phyloP scores from a whole-genome alignment of 805 yeast genomes.

The Maudiozyma serrabonitensis region DNA sequence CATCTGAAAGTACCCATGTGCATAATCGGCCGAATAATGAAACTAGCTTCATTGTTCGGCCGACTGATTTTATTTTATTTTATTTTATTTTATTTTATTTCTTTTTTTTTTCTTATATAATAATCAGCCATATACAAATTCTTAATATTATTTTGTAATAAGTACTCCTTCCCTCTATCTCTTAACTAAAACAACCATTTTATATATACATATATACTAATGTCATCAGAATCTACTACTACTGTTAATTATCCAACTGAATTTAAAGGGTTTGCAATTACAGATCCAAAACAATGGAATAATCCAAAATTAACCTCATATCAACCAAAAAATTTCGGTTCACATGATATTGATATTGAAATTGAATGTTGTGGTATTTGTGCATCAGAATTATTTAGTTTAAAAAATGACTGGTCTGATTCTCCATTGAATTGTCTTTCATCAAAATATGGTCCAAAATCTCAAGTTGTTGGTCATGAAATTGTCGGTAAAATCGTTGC shows the following conservation, averaged over 20 bases:
- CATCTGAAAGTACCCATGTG: too few species aligned
- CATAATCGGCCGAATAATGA: too few species aligned
- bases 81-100: too few species aligned
- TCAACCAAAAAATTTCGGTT: slow-evolving; percentile 39
- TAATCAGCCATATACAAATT: too few species aligned
- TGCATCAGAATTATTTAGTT: slow-evolving; percentile 40
- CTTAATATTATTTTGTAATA: too few species aligned
- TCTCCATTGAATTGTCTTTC: slow-evolving; percentile 1
- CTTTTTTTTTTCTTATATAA: too few species aligned
- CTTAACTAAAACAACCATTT: too few species aligned
- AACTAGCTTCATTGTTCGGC: too few species aligned
- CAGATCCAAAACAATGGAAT: slow-evolving; percentile 42
- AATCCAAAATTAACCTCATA: slow-evolving; percentile 42
- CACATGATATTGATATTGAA: slow-evolving; percentile 43
- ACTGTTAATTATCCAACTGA: slow-evolving; percentile 26
- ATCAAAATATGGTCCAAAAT: slow-evolving; percentile 3
- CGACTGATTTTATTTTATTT: too few species aligned
- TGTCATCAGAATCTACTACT: neutral
- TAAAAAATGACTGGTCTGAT: slow-evolving; percentile 11
- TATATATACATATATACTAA: too few species aligned
- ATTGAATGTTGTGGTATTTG: slow-evolving; percentile 59
- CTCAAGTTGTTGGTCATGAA: slow-evolving; percentile 57
- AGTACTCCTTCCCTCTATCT: too few species aligned
- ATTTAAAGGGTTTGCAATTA: slow-evolving; percentile 52
- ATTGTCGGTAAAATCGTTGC: slow-evolving; percentile 48